Evolutionary conservation across 1,284 basidiomycete genomes (phyloP), one percentile per base, ranked within the genome.

Genomic region (Moesziomyces sp.): DNA sequence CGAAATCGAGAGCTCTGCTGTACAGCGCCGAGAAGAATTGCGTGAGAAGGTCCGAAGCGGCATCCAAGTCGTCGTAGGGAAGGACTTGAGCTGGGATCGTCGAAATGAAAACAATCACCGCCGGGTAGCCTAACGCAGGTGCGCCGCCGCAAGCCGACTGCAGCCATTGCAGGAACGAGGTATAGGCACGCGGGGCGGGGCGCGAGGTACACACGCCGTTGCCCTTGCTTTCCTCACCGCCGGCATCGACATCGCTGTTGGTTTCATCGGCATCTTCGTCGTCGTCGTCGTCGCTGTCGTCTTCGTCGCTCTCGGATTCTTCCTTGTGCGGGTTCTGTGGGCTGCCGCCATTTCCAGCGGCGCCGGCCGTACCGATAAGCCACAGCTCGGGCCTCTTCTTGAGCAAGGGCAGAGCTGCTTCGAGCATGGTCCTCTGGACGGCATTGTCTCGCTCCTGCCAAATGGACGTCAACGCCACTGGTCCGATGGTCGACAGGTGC

Each of bases 11-110:
- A 0, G 89, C 89, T 19, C 89, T 88, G 14, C 88, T 89, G 51
- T 91, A 89, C 0, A 92, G 84, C 0, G 91, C 91, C 10, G 89
- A 88, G 91, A 92, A 93, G 76, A 95, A 90, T 0, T 91, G 88
- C 1, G 86, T 84, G 78, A 93, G 90, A 35, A 95, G 84, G n/a
- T 87, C 86, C 0, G 72, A 66, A 21, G 70, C 48, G 26, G 84
- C 75, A 0, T 77, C 76, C 81, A 60, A 77, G 0, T 88, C 49
- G 2, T 84, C 72, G 9, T 80, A 71, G 0, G 85, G 80, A 24
- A 87, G 76, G 14, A 86, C 55, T 48, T 80, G 86, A 4, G 86
- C 80, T 7, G 93, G 92, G 26, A 96, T 89, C 0, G 92, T 93
- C 0, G 92, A 91, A 5, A 96, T 80, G 24, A 94, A 87, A 42